Evolutionary conservation across 2,329 filamentous ascomycete genomes (phyloP), one percentile per base, ranked within the genome.

Genomic region (Fusarium hainanense): DNA sequence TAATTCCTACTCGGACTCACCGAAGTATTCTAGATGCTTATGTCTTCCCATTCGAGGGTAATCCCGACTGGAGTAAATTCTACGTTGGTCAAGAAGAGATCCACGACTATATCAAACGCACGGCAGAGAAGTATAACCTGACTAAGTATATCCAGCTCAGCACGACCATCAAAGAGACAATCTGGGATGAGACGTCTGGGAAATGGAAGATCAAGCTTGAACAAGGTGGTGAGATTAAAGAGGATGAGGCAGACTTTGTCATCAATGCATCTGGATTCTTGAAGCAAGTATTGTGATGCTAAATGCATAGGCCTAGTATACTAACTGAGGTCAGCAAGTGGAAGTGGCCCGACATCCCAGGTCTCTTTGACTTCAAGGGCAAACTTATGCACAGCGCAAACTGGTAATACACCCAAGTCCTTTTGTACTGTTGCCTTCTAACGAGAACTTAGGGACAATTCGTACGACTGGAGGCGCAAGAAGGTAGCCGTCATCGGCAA

Each of bases 131-230:
- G n/a, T 58, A 58, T 12, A 37, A 58, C 23, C 23, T 58, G 7
- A 37, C 21, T 23, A 58, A 58, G 12, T 54, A 58, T 23, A 11
- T 58, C 2, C 56, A 58, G 18, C 47, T 58, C 20, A 58, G 27
- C 16, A 54, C 48, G 6, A 54, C 28, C 9, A 52, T 58, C 10
- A 43, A 54, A 7, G 48, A 58, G 25, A 58, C 56, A 7, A 58
- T 54, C 14, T 58, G 56, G 56, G 27, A 58, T 16, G 56, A 58
- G 41, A 21, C 32, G 2, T 21, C 41, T 9, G 56, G 48, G 5
- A 58, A 40, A 30, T 58, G 56, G 56, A 58, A 58, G 12, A 58
- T 58, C 23, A 58, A 58, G 16, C 32, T 58, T 10, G 56, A 58
- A 12, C 48, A 58, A 32, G 40, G n/a, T 3, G 56, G 56, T 9